Conservation (phyloP, 306 rosid genomes). For the Sophora flavescens region DNA sequence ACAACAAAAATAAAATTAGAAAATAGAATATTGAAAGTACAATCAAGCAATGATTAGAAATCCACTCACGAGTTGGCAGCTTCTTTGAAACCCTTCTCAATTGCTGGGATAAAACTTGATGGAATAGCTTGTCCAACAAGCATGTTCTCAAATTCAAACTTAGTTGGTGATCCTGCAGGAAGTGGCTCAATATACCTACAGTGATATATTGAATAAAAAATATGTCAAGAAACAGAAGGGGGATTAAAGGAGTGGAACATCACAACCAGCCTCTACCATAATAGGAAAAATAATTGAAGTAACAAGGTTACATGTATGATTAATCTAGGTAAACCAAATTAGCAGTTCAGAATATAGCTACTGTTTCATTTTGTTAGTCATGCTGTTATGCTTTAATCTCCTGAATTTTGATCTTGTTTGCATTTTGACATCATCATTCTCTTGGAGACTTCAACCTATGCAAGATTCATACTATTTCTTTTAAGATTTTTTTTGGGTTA, state of each 20-base stretch:
- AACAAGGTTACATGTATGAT: constrained; percentile 17
- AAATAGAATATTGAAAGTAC: neutral
- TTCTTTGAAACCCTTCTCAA: constrained; percentile 97
- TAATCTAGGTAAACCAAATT: neutral
- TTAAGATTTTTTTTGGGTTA: neutral
- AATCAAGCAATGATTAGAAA: constrained; percentile 18
- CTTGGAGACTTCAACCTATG: neutral
- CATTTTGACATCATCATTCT: neutral
- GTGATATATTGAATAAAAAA: constrained; percentile 25
- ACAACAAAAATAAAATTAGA: neutral
- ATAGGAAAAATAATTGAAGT: constrained; percentile 6
- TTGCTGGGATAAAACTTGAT: constrained; percentile 91
- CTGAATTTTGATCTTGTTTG: neutral
- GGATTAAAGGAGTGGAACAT: neutral
- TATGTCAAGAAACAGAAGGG: constrained; percentile 12
- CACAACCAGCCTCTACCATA: constrained; percentile 26
- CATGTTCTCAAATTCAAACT: constrained; percentile 93
- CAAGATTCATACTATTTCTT: constrained; percentile 8
- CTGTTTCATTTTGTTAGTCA: neutral
- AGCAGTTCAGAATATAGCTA: neutral
- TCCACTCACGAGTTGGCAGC: constrained; percentile 93
- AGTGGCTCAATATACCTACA: constrained; percentile 93
- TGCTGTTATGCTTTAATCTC: neutral
- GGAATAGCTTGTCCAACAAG: constrained; percentile 98
- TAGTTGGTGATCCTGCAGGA: constrained; percentile 75